Base-by-base conservation (phyloP, 176 grass and related monocot species). In the Avena sativa region DNA sequence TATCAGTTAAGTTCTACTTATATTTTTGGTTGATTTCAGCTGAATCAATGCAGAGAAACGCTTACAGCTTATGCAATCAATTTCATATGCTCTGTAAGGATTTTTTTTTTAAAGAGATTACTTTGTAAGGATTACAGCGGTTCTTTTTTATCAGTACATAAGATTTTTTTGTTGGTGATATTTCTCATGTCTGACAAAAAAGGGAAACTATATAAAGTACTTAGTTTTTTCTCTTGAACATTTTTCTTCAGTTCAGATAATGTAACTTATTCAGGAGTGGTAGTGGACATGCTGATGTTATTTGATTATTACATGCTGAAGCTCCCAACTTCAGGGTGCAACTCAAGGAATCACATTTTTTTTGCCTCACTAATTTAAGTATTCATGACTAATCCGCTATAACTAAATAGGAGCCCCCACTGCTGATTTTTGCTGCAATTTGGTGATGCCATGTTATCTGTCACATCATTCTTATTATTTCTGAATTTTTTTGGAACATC, bases 1-100 rank as follows among this genome's bases (percentile, higher is more conserved):
- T 69, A 30, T 87, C 19, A 80, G 66, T 62, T 84, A 68, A 80
- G 19, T 59, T 48, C 15, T 82, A 15, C 21, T 30, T 56, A 49
- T 75, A 58, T 14, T 79, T 79, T 50, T 28, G 16, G 78, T 83
- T 87, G 57, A 49, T 79, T 63, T 19, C 46, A 53, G 17, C 23
- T 6, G 16, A 34, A 85, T 32, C 2, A 43, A 66, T 85, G 17
- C 60, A 51, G 21, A 80, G 6, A 87, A 79, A 66, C 13, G 55
- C 20, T 13, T 34, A 50, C 12, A 59, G 16, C 38, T 4, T 13
- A n/a, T 30, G 58, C 6, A 10, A 70, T 76, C 49, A 80, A 64
- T 76, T 68, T 50, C 10, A 32, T 32, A 1, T 87, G 64, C 2
- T 74, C 2, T 86, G 8, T n/a, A 64, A 83, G 53, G 28, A 76